Evolutionary conservation across 331 rosid species (phyloP), one percentile per base, ranked within the genome.

Genomic region (Malus hybrid): DNA sequence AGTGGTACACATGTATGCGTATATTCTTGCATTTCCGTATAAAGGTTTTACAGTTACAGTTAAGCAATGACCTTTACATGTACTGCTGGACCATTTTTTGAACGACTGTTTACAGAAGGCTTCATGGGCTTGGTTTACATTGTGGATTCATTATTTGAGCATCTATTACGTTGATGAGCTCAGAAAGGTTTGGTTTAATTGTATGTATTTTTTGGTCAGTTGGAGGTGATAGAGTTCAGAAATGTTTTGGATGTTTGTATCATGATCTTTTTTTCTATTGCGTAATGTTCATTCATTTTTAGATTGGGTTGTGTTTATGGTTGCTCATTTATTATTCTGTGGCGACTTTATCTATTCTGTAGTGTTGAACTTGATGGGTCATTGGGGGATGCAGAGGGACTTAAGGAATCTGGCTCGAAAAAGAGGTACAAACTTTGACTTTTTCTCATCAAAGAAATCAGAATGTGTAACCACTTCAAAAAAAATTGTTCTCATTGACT

Each of bases 351-450:
- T 82, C 73, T 79, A 57, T 63, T 82, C 64, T 67, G 3, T 75
- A 92, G 97, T 46, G 83, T 77, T 82, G 96, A 94, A 78, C 72
- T 85, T 74, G 96, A 92, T 85, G 96, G 89, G 52, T 84, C 92
- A 3, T 79, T 86, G 74, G 91, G 88, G 77, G 93, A 90, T 87
- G 84, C 89, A 36, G 96, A 90, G 65, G 88, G 87, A 13, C 79
- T 57, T 36, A 86, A 81, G 75, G 95, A 90, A 77, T 80, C 95
- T 68, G 90, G 93, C 76, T 82, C 90, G 2, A 94, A 87, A 81
- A 94, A 94, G 89, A 88, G 99, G 97, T 94, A 75, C 30, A 4
- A 18, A 2, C 11, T 12, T 3, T 33, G 18, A 39, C 18, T 67
- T 22, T n/a, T 65, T 11, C 52, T 34, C 55, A 39, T 11, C 71